Base-by-base conservation (phyloP, 495 filamentous ascomycete species). In the Neurospora sp. region DNA sequence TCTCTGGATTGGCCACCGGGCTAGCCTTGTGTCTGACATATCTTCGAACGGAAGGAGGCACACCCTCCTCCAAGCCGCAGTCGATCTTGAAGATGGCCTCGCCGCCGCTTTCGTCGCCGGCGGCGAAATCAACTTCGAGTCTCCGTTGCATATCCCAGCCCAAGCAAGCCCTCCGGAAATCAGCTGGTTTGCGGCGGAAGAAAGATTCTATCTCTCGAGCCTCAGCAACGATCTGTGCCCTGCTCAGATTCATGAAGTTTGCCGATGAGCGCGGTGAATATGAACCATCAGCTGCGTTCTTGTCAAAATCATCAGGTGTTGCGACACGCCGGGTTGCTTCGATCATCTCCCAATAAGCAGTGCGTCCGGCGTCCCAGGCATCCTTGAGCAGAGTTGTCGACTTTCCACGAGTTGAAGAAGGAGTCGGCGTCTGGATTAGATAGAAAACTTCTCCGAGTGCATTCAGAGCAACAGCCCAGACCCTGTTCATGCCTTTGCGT, bases 91-190 rank as follows among this genome's bases (percentile, higher is more conserved):
- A 84, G 8, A 96, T 80, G 18, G 84, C 86, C 80, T 97, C 94
- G 35, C 93, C 93, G 14, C 89, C 89, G 66, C 85, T 82, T 18
- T 90, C 87, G 81, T 96, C 93, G 75, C 92, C 92, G 66, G 90
- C 90, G 35, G 92, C 92, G 82, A 97, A 99, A 80, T 99, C 96
- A 9, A 97, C 92, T 78, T 94, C 91, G 23, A 98, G 81, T 70
- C 86, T 91, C 71, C 94, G 89, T 71, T 90, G 89, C 95, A 98
- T 98, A 76, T 97, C 92, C 96, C 96, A 98, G 4, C 92, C 91
- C 71, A 91, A 84, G 81, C 93, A 98, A 9, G 89, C 83, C 76
- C 91, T 92, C 35, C 88, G 90, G 82, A 95, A 98, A 75, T 94
- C 88, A 44, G 88, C 87, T 18, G 94, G 95, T 77, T 87, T 93